Percentiles rank a stretch among this genome's conserved stretches.
phyloP scores from a whole-genome alignment of 2,329 filamentous ascomycete species.

The Didymella keratinophila region DNA sequence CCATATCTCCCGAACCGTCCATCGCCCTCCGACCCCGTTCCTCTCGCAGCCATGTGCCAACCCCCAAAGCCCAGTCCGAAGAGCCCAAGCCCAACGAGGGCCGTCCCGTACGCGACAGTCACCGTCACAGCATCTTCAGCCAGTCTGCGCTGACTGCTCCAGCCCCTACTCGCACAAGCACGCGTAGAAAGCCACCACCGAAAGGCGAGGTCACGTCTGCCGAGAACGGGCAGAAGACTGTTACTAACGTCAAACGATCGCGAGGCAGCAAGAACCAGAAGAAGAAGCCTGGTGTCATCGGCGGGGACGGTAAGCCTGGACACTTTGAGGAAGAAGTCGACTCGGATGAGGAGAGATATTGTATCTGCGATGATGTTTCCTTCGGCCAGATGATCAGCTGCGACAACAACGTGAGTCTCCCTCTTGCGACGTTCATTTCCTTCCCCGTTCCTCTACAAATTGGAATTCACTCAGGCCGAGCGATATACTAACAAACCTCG shows the following conservation, averaged over 20 bases:
- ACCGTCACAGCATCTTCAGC: conserved; percentile 57
- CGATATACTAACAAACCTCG: not conserved
- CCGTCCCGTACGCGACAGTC: conserved; percentile 48
- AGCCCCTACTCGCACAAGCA: conserved; percentile 51
- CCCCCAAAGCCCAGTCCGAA: conserved; percentile 58
- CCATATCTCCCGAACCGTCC: conserved; percentile 20
- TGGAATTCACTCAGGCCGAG: no score
- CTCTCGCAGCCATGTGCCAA: conserved; percentile 50
- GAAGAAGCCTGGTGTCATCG: conserved; percentile 56
- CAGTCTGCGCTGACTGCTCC: conserved; percentile 45
- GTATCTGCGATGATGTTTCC: conserved; percentile 79
- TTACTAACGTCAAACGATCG: conserved; percentile 76
- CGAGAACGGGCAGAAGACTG: conserved; percentile 67
- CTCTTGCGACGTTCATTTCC: no score
- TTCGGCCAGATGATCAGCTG: conserved; percentile 86
- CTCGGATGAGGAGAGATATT: conserved; percentile 78
- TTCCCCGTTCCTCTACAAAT: no score
- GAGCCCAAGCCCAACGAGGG: conserved; percentile 55
- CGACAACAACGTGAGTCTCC: conserved; percentile 69
- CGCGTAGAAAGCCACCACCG: conserved; percentile 73
- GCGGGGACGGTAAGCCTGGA: not conserved
- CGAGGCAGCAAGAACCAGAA: conserved; percentile 47
- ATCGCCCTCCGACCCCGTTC: conserved; percentile 45
- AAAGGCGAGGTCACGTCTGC: conserved; percentile 73
- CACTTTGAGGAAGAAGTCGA: conserved; percentile 63